Base-by-base conservation (phyloP, 2,329 filamentous ascomycete genomes). In the Metarhizium brunneum region DNA sequence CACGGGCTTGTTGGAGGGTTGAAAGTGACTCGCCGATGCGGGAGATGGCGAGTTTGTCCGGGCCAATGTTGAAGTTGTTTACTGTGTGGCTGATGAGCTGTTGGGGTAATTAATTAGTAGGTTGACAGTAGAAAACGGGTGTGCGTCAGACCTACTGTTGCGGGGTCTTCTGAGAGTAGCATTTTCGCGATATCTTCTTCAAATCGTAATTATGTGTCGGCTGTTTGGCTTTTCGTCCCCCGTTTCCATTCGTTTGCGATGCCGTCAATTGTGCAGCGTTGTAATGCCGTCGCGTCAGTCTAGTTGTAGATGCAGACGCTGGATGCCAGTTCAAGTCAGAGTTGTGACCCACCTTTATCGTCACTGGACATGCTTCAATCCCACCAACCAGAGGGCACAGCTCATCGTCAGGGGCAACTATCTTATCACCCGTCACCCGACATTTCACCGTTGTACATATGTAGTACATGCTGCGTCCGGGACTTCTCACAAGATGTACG, bases 121-220 rank as follows among this genome's bases (percentile, higher is more conserved):
- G 6, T 4, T 54, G 36, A 16, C 42, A 20, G 14, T 45, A 16
- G 18, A 20, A 10, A 45, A 20, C 38, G 38, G 2, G 35, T 16
- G 8, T 5, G 13, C 38, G 11, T 2, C 5, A 16, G 18, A 54
- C 82, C 58, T 83, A 95, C 90, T 48, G 86, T 87, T 48, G 88
- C 88, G 62, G 92, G 92, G 70, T 94, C 89, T 76, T 96, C 92
- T 73, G 95, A 90, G 74, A 97, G 89, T 69, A 96, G 81, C 88
- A 97, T 96, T 61, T 74, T 90, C 75, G 58, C 54, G 56, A 20
- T 40, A 5, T 40, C 14, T 11, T n/a, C 7, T 11, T 11, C 38
- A 16, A 40, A 13, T 13, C 38, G 13, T 13, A 7, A 11, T 2
- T n/a, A 2, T 5, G 13, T 13, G 38, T 5, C 11, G 13, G 38